These are phyloP conservation scores for Beauveria brongniartii DNA, from an alignment of 2,329 filamentous ascomycete genomes.

Conservation along the genomic window DNA sequence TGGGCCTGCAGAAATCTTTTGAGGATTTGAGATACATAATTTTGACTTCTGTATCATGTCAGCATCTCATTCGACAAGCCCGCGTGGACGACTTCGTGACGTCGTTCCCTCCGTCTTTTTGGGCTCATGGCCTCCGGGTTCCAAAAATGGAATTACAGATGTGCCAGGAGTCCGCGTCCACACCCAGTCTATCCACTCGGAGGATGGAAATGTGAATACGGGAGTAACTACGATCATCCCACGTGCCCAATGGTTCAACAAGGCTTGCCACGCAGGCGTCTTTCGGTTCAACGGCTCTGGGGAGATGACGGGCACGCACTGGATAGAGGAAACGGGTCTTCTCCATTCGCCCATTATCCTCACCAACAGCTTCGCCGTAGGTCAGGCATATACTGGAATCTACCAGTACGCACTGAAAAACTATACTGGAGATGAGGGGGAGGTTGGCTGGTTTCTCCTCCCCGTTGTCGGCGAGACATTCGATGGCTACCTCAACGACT, in stretches of 20 bases:
- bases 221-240: conserved; percentile 37
- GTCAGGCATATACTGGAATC: conserved; percentile 46
- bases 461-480: conserved; percentile 55
- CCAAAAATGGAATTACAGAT: conserved; percentile 36
- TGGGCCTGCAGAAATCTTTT: neutral
- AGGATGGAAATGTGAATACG: conserved; percentile 28
- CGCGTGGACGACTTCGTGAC: conserved; percentile 25
- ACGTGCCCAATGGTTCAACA: conserved; percentile 29
- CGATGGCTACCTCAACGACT: conserved; percentile 50
- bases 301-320: conserved; percentile 49
- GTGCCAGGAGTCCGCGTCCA: conserved; percentile 34
- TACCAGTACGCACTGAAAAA: conserved; percentile 45
- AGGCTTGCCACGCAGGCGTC: conserved; percentile 33
- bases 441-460: conserved; percentile 43
- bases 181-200: conserved; percentile 28
- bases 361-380: conserved; percentile 47
- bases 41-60: neutral
- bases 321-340: conserved; percentile 49
- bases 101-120: conserved; percentile 31
- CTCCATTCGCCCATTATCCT: conserved; percentile 47
- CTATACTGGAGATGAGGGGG: conserved; percentile 28
- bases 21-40: neutral
- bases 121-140: conserved; percentile 29
- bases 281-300: conserved; percentile 53
- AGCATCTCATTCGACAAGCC: neutral